phyloP scores from a whole-genome alignment of 345 rosid genomes.

The Angophora floribunda region DNA sequence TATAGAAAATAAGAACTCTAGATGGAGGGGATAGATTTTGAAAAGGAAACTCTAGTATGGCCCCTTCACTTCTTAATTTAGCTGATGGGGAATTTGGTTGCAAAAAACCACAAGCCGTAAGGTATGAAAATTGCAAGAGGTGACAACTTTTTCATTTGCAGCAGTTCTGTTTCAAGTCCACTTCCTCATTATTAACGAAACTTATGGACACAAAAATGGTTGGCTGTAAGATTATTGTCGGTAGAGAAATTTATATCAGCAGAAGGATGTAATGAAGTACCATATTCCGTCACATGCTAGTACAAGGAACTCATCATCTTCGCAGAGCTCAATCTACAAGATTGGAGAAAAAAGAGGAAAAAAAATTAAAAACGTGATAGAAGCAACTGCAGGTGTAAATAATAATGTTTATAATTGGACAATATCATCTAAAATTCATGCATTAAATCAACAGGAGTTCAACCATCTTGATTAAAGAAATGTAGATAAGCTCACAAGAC shows the following conservation, averaged over 20 bases:
- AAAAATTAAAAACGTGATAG: neutral
- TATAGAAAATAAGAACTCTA: neutral
- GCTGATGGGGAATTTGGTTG: neutral
- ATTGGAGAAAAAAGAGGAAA: neutral
- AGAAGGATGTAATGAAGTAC: conserved; percentile 9
- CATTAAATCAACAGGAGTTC: neutral
- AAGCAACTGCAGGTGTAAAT: neutral
- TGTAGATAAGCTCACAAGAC: neutral
- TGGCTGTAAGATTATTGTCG: neutral
- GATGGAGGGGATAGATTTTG: neutral
- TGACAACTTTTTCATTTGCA: neutral
- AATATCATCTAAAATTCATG: neutral
- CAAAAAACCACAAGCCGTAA: neutral
- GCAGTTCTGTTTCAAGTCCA: neutral
- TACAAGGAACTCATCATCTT: conserved; percentile 87
- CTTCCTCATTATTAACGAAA: neutral
- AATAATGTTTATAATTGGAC: neutral
- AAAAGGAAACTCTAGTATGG: neutral
- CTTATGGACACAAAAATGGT: neutral
- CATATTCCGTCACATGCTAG: conserved; percentile 97
- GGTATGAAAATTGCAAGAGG: neutral
- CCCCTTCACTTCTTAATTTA: neutral
- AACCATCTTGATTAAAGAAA: neutral
- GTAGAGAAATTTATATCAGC: neutral
- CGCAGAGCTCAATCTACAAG: conserved; percentile 78